Conservation (phyloP, 2,329 filamentous ascomycete genomes). For the Epichloe sp. region DNA sequence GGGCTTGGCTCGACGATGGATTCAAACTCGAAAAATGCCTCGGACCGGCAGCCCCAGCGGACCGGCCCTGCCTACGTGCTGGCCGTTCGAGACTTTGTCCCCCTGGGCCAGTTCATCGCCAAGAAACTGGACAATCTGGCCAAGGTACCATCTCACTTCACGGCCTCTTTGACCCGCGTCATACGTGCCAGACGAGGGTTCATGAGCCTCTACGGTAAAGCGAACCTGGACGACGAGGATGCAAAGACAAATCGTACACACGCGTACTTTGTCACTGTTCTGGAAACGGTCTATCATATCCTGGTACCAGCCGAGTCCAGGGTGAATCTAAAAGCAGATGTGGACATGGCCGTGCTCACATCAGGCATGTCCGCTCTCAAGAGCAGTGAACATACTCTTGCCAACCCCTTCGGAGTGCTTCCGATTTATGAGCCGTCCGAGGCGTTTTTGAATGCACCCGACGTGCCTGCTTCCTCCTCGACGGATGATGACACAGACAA, state of each 20-base stretch:
- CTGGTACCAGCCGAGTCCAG: not conserved
- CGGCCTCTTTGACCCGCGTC: not conserved
- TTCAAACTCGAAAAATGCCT: not conserved
- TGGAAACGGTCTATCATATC: not conserved
- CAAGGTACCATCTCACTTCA: not conserved
- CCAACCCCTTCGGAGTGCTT: not conserved
- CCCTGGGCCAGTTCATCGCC: not conserved
- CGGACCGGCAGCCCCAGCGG: not conserved
- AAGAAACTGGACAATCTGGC: not conserved
- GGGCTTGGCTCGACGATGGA: not conserved
- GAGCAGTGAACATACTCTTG: not conserved
- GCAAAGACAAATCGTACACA: not conserved
- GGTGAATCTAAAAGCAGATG: not conserved
- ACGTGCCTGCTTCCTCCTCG: not conserved
- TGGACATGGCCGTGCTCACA: not conserved
- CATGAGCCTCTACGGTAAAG: not conserved
- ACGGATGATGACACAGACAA: not conserved
- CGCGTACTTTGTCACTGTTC: not conserved
- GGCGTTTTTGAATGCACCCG: not conserved
- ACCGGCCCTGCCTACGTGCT: not conserved
- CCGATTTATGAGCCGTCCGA: not conserved
- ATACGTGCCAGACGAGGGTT: not conserved
- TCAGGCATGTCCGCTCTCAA: too few species aligned
- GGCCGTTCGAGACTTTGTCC: not conserved
- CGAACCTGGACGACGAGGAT: not conserved